Base-by-base conservation (phyloP, 495 filamentous ascomycete genomes). In the Pyrenula aspistea region DNA sequence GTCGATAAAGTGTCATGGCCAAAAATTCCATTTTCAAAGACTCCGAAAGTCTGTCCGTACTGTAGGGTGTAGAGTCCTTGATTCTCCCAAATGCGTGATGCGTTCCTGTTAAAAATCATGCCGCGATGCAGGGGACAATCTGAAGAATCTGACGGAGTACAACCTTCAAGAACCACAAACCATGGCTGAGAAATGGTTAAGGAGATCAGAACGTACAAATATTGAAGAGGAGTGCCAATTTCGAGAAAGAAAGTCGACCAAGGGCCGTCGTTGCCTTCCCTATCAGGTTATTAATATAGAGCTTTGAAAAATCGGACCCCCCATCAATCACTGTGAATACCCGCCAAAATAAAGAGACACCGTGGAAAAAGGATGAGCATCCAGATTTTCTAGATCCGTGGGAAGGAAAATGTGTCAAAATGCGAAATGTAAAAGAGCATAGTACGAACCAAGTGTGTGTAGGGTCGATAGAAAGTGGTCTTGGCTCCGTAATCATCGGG, bases 1-100 rank as follows among this genome's bases (percentile, higher is more conserved):
- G 82, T 57, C 1, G 73, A 72, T 11, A 83, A 51, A 2, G 72
- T 77, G 49, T 84, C 81, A 36, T 72, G 68, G 1, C 77, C 80
- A 61, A 73, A 80, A 49, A 67, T 49, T 1, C 57, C 68, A 53
- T 64, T 68, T 10, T 68, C 75, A 57, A 63, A 68, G 12, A 62
- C 65, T 0, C 57, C 57, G 55, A 74, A 71, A 4, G 72, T 72
- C 24, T 65, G 66, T 54, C 71, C 70, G 24, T 71, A 67, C 15
- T 65, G 67, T 24, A 77, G 65, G 1, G 59, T 67, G 56, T 61
- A 73, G 1, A 61, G 42, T 2, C 70, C 73, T 42, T 67, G 49
- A 8, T 72, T 61, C 1, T 67, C 50, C 73, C 77, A 83, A 1
- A 67, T 81, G 1, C 70, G 71, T 1, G 79, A 82, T 10, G 57